phyloP scores from a whole-genome alignment of 139 green algal genomes.

The Yamagishiella unicocca region DNA sequence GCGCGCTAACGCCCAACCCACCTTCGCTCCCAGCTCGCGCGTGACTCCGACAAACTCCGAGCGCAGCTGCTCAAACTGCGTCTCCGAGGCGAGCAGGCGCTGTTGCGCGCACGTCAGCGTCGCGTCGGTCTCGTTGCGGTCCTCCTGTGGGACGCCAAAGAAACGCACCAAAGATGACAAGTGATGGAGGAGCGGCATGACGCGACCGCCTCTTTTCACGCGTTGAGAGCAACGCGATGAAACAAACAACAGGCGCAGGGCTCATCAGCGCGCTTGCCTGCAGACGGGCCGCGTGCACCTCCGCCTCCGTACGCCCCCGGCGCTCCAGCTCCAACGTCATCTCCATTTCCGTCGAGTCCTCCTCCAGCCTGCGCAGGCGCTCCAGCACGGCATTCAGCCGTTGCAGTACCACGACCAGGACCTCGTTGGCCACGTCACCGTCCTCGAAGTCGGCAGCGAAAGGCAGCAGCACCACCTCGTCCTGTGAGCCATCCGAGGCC shows the following conservation, averaged over 20 bases:
- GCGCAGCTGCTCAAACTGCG: neutral
- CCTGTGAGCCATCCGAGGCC: conserved; percentile 13
- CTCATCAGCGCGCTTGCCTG: neutral
- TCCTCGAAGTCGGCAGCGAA: neutral
- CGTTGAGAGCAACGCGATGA: neutral
- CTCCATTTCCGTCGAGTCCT: neutral
- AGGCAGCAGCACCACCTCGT: conserved; percentile 10
- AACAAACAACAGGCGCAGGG: too few species aligned
- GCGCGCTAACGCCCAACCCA: neutral
- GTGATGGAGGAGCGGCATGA: neutral
- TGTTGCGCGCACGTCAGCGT: neutral
- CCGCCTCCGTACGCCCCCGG: neutral
- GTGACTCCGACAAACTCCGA: neutral
- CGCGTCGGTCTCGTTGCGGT: neutral
- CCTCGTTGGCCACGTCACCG: neutral
- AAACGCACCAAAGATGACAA: too few species aligned
- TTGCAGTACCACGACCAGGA: neutral
- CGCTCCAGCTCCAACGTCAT: neutral
- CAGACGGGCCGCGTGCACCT: neutral
- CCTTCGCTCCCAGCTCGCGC: neutral
- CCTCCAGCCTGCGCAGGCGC: neutral
- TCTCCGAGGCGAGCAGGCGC: neutral
- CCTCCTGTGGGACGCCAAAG: neutral
- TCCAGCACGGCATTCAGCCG: neutral
- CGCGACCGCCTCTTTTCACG: neutral